Percentiles rank a stretch among this genome's conserved stretches.
These are phyloP conservation scores for Myrica gale DNA, from an alignment of 306 rosid genomes.

Conservation along the genomic window DNA sequence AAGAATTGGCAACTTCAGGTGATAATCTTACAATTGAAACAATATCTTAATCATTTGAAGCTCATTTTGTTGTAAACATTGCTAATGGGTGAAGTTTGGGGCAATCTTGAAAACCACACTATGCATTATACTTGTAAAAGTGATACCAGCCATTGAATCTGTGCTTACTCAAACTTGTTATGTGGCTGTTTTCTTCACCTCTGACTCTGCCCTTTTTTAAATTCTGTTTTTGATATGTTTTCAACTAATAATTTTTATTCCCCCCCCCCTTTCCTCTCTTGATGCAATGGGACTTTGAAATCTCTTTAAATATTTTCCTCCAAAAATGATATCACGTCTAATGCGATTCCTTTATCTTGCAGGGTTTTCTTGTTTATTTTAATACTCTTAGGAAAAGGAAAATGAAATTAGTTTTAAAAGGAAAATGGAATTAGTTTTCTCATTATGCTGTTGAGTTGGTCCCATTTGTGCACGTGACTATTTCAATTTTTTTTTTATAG, in stretches of 20 bases:
- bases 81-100: not conserved
- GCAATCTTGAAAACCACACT: not conserved
- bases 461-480: not conserved
- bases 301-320: not conserved
- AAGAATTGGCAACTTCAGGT: constrained; percentile 96
- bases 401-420: no score
- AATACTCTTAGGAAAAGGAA: not conserved
- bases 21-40: constrained; percentile 12
- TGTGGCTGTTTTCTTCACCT: not conserved
- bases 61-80: not conserved
- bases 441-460: not conserved
- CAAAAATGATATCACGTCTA: not conserved
- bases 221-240: not conserved
- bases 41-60: not conserved
- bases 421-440: not conserved
- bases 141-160: not conserved
- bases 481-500: not conserved
- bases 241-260: not conserved
- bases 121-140: not conserved
- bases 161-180: not conserved
- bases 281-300: not conserved
- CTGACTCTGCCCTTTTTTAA: not conserved
- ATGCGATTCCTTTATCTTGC: not conserved
- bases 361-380: not conserved
- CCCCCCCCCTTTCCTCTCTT: not conserved